Percentiles rank a stretch among this genome's conserved stretches.
Evolutionary conservation across 1,284 basidiomycete species (phyloP).

Genomic region (Xerocomus nothofagi): DNA sequence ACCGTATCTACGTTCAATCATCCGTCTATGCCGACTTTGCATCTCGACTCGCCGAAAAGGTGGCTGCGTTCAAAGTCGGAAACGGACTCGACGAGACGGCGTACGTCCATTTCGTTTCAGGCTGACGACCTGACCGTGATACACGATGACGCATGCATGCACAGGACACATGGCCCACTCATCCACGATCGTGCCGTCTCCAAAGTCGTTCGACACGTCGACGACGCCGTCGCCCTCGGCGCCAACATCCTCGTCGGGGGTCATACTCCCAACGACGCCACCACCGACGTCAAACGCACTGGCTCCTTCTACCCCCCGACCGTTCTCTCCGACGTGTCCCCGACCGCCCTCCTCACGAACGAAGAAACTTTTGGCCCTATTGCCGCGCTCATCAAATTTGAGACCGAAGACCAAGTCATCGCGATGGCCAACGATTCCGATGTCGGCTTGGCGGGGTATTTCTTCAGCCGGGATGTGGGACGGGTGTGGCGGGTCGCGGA

Average conservation of each 20-base stretch:
- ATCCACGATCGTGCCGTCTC: slow-evolving; percentile 85
- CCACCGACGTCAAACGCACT: slow-evolving; percentile 20
- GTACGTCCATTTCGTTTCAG: slow-evolving; percentile 44
- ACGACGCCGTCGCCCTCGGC: slow-evolving; percentile 81
- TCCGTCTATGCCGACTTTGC: slow-evolving; percentile 86
- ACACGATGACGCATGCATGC: background rate
- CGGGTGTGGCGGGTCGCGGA: slow-evolving; percentile 98
- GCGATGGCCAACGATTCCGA: slow-evolving; percentile 82
- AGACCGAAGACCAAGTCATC: slow-evolving; percentile 91
- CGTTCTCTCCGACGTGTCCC: slow-evolving; percentile 84
- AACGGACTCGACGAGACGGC: slow-evolving; percentile 81
- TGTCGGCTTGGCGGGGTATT: slow-evolving; percentile 91
- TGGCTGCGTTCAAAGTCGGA: slow-evolving; percentile 89
- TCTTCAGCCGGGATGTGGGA: slow-evolving; percentile 89
- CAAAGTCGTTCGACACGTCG: slow-evolving; percentile 87
- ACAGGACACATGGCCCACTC: slow-evolving; percentile 89
- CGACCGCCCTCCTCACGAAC: slow-evolving; percentile 56
- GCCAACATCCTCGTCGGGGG: slow-evolving; percentile 91
- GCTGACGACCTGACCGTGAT: background rate
- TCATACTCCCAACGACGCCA: slow-evolving; percentile 45
- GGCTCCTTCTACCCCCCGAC: slow-evolving; percentile 86
- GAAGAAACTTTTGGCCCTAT: slow-evolving; percentile 93
- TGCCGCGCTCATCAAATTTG: slow-evolving; percentile 79
- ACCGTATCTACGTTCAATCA: slow-evolving; percentile 85
- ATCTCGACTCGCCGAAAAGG: slow-evolving; percentile 77